Conservation (phyloP, 2,329 filamentous ascomycete species). For the Penicillium sp. region DNA sequence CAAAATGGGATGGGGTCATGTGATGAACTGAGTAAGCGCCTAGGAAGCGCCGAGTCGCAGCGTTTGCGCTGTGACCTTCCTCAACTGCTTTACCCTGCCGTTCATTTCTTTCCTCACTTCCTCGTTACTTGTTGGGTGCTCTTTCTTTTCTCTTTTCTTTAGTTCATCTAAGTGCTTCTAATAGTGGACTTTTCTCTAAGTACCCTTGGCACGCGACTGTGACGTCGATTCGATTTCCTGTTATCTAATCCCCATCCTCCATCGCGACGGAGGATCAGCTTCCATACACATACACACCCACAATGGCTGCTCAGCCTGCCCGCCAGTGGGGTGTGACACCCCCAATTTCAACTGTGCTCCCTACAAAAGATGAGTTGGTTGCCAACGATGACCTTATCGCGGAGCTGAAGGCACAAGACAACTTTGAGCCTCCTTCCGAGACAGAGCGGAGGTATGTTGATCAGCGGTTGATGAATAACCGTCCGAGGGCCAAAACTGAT, state of each 20-base stretch:
- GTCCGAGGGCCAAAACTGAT: not conserved
- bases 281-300: not conserved
- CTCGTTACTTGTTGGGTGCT: not conserved
- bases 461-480: not conserved
- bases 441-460: slow-evolving; percentile 71
- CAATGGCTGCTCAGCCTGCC: slow-evolving; percentile 38
- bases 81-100: slow-evolving; percentile 8
- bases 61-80: slow-evolving; percentile 8
- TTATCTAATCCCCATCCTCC: slow-evolving; percentile 22
- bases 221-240: slow-evolving; percentile 2
- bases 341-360: slow-evolving; percentile 75
- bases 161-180: not conserved
- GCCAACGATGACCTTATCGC: slow-evolving; percentile 77
- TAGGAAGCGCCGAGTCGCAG: slow-evolving; percentile 13
- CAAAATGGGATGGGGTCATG: slow-evolving; percentile 11
- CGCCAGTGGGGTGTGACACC: slow-evolving; percentile 74
- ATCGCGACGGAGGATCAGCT: slow-evolving; percentile 2
- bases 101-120: slow-evolving; percentile 7
- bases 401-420: slow-evolving; percentile 85
- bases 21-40: slow-evolving; percentile 22
- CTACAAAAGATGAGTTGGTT: slow-evolving; percentile 73
- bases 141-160: slow-evolving; percentile 4
- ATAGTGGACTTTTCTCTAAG: not conserved
- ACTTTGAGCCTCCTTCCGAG: slow-evolving; percentile 82
- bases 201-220: slow-evolving; percentile 2